Percentiles rank a stretch among this genome's conserved stretches.
Conservation (phyloP, 345 rosid species). For the Linum lewisii region DNA sequence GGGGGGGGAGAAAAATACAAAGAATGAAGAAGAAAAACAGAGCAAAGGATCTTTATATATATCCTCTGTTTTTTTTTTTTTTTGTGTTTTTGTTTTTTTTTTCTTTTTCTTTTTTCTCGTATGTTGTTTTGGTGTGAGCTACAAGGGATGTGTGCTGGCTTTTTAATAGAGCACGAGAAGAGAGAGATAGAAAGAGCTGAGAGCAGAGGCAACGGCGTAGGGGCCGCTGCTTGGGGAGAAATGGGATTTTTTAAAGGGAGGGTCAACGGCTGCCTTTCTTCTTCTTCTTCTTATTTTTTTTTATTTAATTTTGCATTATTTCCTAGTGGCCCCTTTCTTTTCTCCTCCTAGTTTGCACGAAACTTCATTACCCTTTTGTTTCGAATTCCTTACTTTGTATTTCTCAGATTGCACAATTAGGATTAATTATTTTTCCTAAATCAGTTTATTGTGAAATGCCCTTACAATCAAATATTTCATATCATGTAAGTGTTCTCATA, state of each 20-base stretch:
- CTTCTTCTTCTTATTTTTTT: conserved; percentile 2
- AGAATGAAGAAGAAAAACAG: not conserved
- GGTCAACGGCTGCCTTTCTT: conserved; percentile 62
- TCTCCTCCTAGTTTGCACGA: conserved; percentile 2
- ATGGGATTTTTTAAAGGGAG: conserved; percentile 28
- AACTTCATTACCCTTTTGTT: conserved; percentile 21
- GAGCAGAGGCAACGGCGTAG: conserved; percentile 86
- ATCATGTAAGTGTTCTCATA: no score
- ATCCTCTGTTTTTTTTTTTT: not conserved
- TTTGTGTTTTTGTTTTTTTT: not conserved
- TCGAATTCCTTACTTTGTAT: conserved; percentile 3
- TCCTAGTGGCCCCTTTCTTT: not conserved
- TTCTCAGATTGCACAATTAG: not conserved
- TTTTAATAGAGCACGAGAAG: not conserved
- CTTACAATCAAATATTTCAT: no score
- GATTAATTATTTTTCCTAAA: no score
- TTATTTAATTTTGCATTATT: conserved; percentile 4
- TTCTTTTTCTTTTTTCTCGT: no score
- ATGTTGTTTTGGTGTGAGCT: not conserved
- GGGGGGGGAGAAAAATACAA: conserved; percentile 12
- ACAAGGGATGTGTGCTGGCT: not conserved
- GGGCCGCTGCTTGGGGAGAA: conserved; percentile 78
- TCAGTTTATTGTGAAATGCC: no score
- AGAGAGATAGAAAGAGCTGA: conserved; percentile 3
- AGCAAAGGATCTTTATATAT: no score